These are phyloP conservation scores for Coemansia sp. DNA, from an alignment of 192 early-diverging fungal genomes.

Conservation along the genomic window DNA sequence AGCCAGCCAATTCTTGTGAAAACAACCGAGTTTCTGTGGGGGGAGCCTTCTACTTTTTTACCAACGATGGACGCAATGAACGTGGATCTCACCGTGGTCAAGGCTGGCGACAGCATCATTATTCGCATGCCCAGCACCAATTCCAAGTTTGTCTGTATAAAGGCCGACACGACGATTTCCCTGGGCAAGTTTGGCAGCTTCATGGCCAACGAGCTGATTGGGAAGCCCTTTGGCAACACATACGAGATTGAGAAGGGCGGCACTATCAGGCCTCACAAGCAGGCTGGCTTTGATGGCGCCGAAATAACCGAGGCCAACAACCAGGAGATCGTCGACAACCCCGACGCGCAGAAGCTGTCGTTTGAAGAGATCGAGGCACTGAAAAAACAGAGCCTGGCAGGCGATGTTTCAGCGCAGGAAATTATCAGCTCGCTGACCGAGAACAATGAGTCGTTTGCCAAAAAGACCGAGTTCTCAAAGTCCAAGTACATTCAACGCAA, in stretches of 20 bases:
- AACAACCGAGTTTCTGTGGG: no score
- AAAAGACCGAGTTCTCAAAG: conserved; percentile 94
- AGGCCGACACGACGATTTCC: conserved; percentile 57
- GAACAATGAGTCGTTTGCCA: conserved; percentile 79
- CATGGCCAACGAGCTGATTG: conserved; percentile 73
- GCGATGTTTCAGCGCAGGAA: conserved; percentile 62
- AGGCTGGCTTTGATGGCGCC: conserved; percentile 40
- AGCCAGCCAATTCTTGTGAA: no score
- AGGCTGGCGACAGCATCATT: conserved; percentile 63
- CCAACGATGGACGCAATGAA: conserved; percentile 24
- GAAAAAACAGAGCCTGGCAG: conserved; percentile 67
- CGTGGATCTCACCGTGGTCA: conserved; percentile 43
- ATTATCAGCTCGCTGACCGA: conserved; percentile 78
- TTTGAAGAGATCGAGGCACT: conserved; percentile 78
- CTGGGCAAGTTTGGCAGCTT: conserved; percentile 94
- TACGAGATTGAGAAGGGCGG: conserved; percentile 75
- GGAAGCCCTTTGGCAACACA: conserved; percentile 72
- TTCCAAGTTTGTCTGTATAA: conserved; percentile 68
- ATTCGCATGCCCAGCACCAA: conserved; percentile 83
- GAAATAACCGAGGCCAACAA: conserved; percentile 82
- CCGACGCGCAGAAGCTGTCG: conserved; percentile 71
- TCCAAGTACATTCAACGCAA: conserved; percentile 91
- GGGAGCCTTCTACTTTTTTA: no score
- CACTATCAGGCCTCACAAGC: conserved; percentile 26
- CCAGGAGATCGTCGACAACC: conserved; percentile 70